Percentiles rank a stretch among this genome's conserved stretches.
Evolutionary conservation across 768 basidiomycete genomes (phyloP).

Genomic region (Podaxis mareebaensis): DNA sequence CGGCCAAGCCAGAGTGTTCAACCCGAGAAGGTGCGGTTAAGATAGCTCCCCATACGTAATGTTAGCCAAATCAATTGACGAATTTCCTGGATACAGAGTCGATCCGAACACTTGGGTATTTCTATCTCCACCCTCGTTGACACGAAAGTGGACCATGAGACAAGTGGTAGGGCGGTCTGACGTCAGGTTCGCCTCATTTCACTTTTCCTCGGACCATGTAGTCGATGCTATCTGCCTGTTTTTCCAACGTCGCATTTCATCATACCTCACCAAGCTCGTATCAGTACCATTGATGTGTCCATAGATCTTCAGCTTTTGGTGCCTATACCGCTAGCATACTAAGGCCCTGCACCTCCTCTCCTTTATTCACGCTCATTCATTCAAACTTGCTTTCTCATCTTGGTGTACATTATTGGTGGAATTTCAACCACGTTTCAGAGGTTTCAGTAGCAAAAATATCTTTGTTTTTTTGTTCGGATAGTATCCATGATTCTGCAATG

Average conservation of each 20-base stretch:
- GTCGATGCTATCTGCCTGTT: background rate
- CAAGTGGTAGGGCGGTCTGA: background rate
- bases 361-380: background rate
- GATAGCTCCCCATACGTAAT: background rate
- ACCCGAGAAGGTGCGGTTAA: constrained; percentile 23
- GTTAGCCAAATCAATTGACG: background rate
- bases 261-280: background rate
- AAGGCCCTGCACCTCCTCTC: background rate
- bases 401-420: background rate
- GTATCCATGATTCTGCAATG: no score
- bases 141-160: constrained; percentile 17
- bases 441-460: no score
- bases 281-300: background rate
- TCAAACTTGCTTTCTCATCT: background rate
- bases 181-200: background rate
- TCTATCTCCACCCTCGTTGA: constrained; percentile 25
- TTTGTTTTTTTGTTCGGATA: no score
- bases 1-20: constrained; percentile 5
- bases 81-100: constrained; percentile 1
- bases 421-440: no score
- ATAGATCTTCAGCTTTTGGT: background rate
- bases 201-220: no score
- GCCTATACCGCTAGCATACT: background rate
- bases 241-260: background rate
- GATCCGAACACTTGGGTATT: constrained; percentile 17